These are phyloP conservation scores for Eucalyptus fibrosa DNA, from an alignment of 345 rosid genomes.

Conservation along the genomic window DNA sequence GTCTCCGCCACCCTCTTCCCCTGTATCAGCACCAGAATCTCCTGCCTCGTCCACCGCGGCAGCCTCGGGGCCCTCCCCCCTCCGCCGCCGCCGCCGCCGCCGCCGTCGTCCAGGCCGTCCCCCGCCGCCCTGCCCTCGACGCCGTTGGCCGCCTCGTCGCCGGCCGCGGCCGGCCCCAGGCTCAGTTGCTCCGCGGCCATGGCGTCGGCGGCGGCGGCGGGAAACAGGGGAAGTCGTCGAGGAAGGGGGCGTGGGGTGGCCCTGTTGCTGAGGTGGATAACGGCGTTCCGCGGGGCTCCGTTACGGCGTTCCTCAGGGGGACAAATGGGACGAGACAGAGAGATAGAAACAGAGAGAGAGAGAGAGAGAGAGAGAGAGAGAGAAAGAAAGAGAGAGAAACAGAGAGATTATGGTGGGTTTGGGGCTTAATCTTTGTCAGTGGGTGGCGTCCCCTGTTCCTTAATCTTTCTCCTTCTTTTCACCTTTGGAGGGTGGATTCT, in stretches of 20 bases:
- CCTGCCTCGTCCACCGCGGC: constrained; percentile 98
- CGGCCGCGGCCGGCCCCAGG: not conserved
- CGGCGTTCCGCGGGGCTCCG: not conserved
- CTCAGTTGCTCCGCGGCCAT: constrained; percentile 52
- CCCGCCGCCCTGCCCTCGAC: not conserved
- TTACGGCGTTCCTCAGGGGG: not conserved
- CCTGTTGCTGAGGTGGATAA: not conserved
- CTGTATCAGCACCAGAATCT: constrained; percentile 85
- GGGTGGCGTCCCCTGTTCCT: not conserved
- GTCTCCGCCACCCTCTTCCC: constrained; percentile 94
- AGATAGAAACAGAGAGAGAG: not conserved
- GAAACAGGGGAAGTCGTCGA: constrained; percentile 19
- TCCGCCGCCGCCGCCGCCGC: constrained; percentile 17
- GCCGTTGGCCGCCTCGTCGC: not conserved
- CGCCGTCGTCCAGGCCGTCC: constrained; percentile 21
- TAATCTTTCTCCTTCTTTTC: not conserved
- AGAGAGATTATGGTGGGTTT: not conserved
- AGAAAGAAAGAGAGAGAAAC: not conserved
- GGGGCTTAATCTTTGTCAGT: not conserved
- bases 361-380: not conserved
- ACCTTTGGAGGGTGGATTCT: not conserved
- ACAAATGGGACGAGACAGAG: not conserved
- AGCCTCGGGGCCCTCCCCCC: constrained; percentile 61
- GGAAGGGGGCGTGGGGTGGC: not conserved
- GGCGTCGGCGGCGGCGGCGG: not conserved